These are phyloP conservation scores for Ustilago loliicola DNA, from an alignment of 1,284 basidiomycete species.

Conservation along the genomic window DNA sequence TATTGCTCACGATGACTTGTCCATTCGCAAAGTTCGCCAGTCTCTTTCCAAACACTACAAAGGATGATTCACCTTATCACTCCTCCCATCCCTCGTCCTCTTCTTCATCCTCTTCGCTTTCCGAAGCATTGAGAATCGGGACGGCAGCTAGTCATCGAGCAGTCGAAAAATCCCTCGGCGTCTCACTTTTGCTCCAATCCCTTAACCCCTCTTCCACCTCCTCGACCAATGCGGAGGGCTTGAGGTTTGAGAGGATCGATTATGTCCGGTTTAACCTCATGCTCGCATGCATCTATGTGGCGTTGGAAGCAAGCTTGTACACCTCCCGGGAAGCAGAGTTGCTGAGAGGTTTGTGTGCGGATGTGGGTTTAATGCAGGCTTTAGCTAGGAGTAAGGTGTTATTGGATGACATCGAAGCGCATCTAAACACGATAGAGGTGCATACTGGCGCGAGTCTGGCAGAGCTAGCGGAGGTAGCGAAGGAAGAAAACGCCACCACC, in stretches of 20 bases:
- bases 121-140: slow-evolving; percentile 36
- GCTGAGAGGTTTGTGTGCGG: slow-evolving; percentile 14
- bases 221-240: background rate
- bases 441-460: slow-evolving; percentile 28
- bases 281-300: slow-evolving; percentile 52
- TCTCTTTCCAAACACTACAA: slow-evolving; percentile 15
- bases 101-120: slow-evolving; percentile 14
- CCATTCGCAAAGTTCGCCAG: slow-evolving; percentile 50
- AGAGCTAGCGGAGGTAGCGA: slow-evolving; percentile 25
- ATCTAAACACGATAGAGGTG: slow-evolving; percentile 18
- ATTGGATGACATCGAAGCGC: slow-evolving; percentile 32
- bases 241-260: slow-evolving; percentile 44
- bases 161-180: slow-evolving; percentile 49
- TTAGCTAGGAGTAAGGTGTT: slow-evolving; percentile 25
- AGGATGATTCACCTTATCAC: background rate
- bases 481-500: slow-evolving; percentile 6
- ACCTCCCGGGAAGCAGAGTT: background rate
- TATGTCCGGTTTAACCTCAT: slow-evolving; percentile 58
- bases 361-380: slow-evolving; percentile 12
- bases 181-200: slow-evolving; percentile 40
- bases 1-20: slow-evolving; percentile 48
- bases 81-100: background rate
- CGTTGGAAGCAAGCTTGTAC: slow-evolving; percentile 20
- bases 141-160: slow-evolving; percentile 41
- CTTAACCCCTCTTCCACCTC: slow-evolving; percentile 7